Base-by-base conservation (phyloP, 441 rosid species). In the Gossypium gossypioides region DNA sequence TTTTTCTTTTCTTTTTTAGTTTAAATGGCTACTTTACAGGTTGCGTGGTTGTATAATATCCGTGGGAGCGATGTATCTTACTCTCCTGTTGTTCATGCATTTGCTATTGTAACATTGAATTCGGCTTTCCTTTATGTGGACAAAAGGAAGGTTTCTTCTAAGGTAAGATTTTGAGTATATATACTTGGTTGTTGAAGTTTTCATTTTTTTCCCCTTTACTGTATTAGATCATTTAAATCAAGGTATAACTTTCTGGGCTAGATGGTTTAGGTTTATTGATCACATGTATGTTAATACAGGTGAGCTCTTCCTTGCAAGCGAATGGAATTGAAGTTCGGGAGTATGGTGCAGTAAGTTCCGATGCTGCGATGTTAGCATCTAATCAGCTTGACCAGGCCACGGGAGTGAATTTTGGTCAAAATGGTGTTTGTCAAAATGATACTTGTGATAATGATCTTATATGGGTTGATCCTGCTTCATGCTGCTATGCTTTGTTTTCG, bases 31-130 rank as follows among this genome's bases (percentile, higher is more conserved):
- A 40, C 37, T 62, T 16, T 85, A 75, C 85, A 93, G 96, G 99
- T 95, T 84, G 97, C 97, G 79, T 95, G 98, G 99, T 57, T 95
- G 71, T 95, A 86, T 79, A 95, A 95, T 77, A 86, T 95, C 61
- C 93, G 93, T 73, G 98, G 98, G 75, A 85, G 69, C 76, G 98
- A 92, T 80, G 95, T 95, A 13, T 81, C 96, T 73, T 92, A 88
- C 56, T 83, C 88, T 81, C 99, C 99, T 0, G 97, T 95, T 79
- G 96, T 88, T 79, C 97, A 95, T 80, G 94, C 97, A 6, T 95
- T 92, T 82, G 95, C 97, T 37, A 81, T 95, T 27, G 87, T 95
- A 44, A 91, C 96, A 15, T 72, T 63, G 51, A 76, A 78, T 40
- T 86, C 90, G 68, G 93, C 91, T 57, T 91, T 91, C 74, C 76